A percentile compares a stretch with the other conserved stretches of the same genome.
phyloP scores from a whole-genome alignment of 2,329 filamentous ascomycete genomes.

The Pezicula neosporulosa region DNA sequence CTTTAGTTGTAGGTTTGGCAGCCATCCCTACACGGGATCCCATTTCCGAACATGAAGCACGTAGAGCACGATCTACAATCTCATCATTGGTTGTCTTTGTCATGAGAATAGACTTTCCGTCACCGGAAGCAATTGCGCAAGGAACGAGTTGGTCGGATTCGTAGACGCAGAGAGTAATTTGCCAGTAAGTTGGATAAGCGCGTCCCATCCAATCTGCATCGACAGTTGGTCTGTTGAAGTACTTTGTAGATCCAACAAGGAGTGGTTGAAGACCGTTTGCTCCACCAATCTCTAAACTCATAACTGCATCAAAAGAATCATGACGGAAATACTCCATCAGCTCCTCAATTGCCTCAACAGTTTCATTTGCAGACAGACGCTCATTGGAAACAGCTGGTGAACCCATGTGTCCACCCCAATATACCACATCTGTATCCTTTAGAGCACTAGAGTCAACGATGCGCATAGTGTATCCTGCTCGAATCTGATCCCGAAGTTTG shows the following conservation, averaged over 20 bases:
- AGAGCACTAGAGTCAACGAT: slow-evolving; percentile 39
- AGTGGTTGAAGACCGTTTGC: slow-evolving; percentile 31
- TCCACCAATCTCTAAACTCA: slow-evolving; percentile 41
- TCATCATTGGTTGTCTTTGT: slow-evolving; percentile 35
- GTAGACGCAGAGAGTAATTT: slow-evolving; percentile 41
- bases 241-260: slow-evolving; percentile 21
- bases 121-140: slow-evolving; percentile 41
- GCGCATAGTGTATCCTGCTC: slow-evolving; percentile 34
- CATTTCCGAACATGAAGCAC: slow-evolving; percentile 38
- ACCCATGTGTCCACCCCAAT: slow-evolving; percentile 41
- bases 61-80: slow-evolving; percentile 38
- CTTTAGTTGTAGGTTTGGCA: slow-evolving; percentile 34
- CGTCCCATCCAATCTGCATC: slow-evolving; percentile 44
- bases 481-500: slow-evolving; percentile 35
- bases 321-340: slow-evolving; percentile 31
- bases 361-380: slow-evolving; percentile 37
- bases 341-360: slow-evolving; percentile 32
- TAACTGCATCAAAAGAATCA: slow-evolving; percentile 26
- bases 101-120: slow-evolving; percentile 41
- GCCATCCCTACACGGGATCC: slow-evolving; percentile 36
- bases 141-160: slow-evolving; percentile 35
- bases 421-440: slow-evolving; percentile 38
- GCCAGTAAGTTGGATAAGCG: slow-evolving; percentile 42
- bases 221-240: slow-evolving; percentile 33
- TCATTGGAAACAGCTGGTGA: slow-evolving; percentile 40